Percentiles rank a stretch among this genome's conserved stretches.
Evolutionary conservation across 208 protist species (phyloP).

Genomic region (Phytomonas francai): DNA sequence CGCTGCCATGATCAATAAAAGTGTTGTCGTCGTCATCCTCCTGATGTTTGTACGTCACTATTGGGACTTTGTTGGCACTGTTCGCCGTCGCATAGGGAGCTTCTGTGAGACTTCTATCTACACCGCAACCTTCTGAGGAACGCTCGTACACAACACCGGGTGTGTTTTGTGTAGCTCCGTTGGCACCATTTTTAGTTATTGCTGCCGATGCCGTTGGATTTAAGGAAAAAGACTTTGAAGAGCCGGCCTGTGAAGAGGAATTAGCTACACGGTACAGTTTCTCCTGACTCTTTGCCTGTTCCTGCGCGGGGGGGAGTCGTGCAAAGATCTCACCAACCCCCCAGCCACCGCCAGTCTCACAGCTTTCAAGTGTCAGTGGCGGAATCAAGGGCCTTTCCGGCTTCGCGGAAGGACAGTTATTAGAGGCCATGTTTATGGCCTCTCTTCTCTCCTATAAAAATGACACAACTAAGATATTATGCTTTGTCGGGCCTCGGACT

Average conservation of each 20-base stretch:
- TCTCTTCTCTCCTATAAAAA: background rate
- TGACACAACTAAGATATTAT: background rate
- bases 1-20: slow-evolving; percentile 83
- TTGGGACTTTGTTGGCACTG: slow-evolving; percentile 12
- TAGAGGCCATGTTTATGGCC: slow-evolving; percentile 5
- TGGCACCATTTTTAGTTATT: background rate
- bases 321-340: slow-evolving; percentile 51
- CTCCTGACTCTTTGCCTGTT: slow-evolving; percentile 19
- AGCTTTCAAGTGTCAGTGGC: slow-evolving; percentile 28
- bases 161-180: background rate
- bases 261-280: background rate
- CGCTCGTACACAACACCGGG: slow-evolving; percentile 11
- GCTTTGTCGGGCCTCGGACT: slow-evolving; percentile 14
- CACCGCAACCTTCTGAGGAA: slow-evolving; percentile 2
- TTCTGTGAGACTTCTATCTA: slow-evolving; percentile 5
- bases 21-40: slow-evolving; percentile 76
- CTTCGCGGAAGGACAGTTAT: slow-evolving; percentile 1
- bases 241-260: background rate
- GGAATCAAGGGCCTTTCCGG: slow-evolving; percentile 14
- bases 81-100: background rate
- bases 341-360: slow-evolving; percentile 65
- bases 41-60: slow-evolving; percentile 30
- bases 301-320: slow-evolving; percentile 38
- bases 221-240: background rate
- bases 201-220: background rate